A percentile compares a stretch with the other conserved stretches of the same genome.
Conservation (phyloP, 2,329 filamentous ascomycete genomes). For the Coniella vitis region DNA sequence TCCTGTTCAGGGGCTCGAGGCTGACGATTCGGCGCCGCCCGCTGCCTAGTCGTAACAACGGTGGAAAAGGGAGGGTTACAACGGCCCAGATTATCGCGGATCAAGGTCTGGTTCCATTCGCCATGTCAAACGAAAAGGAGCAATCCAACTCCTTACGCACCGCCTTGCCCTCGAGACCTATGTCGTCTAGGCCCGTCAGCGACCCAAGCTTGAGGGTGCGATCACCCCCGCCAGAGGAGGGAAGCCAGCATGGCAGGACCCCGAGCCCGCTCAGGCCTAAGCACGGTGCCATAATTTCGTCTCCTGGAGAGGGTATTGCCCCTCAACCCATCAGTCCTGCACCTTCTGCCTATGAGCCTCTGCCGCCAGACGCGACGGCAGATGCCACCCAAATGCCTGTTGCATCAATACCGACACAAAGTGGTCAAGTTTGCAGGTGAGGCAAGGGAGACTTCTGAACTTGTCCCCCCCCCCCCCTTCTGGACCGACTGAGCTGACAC, state of each 20-base stretch:
- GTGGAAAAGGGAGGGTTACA: background rate
- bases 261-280: slow-evolving; percentile 9
- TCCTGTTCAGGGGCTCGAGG: slow-evolving; percentile 3
- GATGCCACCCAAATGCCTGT: slow-evolving; percentile 3
- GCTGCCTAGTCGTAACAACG: background rate
- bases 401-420: slow-evolving; percentile 29
- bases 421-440: slow-evolving; percentile 67
- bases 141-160: slow-evolving; percentile 12
- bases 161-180: slow-evolving; percentile 22
- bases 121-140: slow-evolving; percentile 7
- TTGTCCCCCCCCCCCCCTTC: background rate
- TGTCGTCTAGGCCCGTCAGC: slow-evolving; percentile 17
- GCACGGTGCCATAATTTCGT: slow-evolving; percentile 12
- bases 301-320: slow-evolving; percentile 12
- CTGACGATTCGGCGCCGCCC: slow-evolving; percentile 5
- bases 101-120: slow-evolving; percentile 6
- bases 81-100: slow-evolving; percentile 15
- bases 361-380: slow-evolving; percentile 8
- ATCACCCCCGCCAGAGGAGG: slow-evolving; percentile 21
- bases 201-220: slow-evolving; percentile 13
- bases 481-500: slow-evolving; percentile 13
- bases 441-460: slow-evolving; percentile 17
- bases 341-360: slow-evolving; percentile 9
- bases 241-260: slow-evolving; percentile 12
- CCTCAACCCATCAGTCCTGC: slow-evolving; percentile 16